Base-by-base conservation (phyloP, 768 basidiomycete species). In the Leccinellum rugosiceps region DNA sequence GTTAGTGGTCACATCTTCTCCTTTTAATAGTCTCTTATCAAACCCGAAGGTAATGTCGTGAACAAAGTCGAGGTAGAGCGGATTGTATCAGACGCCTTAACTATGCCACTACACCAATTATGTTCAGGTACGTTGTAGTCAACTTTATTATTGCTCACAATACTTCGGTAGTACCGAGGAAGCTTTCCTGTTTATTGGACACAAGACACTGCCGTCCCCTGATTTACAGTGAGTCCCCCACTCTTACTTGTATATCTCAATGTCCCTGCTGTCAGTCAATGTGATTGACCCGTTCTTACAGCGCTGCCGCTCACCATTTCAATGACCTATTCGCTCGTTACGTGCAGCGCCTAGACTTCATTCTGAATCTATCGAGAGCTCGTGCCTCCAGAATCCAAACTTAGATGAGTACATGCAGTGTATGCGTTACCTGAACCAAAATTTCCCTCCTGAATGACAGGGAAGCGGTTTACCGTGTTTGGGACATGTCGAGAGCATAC, bases 21-120 rank as follows among this genome's bases (percentile, higher is more conserved):
- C 17, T 13, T 46, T 15, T 25, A 2, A 13, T 17, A 1, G 19
- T n/a, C n/a, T n/a, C n/a, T 62, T 32, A 60, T 43, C 32, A 15
- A 23, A 9, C 13, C 31, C 38, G 38, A 59, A 97, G 97, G 97
- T 3, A 93, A 95, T 68, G 96, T 98, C 10, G 96, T 96, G 3
- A 99, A 99, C 68, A 96, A 98, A 72, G 97, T 99, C 2, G 97
- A 99, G 74, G 97, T 94, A 0, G 97, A 99, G 70, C 97, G 98
- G 67, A 96, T 99, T 51, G 92, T 96, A 0, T 90, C 88, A 8
- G 94, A 96, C 67, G 89, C 91, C 0, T 69, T 92, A 6, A 95
- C 91, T 0, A 95, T 94, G 0, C 85, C 94, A 0, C 94, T 98
- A 92, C 67, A 97, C 97, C 0, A 94, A 92, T 60, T 98, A 94